Conservation (phyloP, 176 grass and related monocot species). For the Musa itinerans region DNA sequence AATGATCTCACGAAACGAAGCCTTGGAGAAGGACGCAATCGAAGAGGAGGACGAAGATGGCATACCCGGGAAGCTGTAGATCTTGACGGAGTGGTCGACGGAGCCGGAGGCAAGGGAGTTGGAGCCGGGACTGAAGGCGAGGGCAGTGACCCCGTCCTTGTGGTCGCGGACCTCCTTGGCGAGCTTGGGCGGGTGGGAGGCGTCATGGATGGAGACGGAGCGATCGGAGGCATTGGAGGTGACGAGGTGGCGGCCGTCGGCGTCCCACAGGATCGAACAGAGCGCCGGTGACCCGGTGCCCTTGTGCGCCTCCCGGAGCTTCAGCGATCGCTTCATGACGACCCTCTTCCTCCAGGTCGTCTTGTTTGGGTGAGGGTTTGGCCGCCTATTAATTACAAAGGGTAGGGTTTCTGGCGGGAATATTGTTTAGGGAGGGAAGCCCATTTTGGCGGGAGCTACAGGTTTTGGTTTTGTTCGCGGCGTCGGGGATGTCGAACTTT, state of each 20-base stretch:
- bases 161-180: slow-evolving; percentile 47
- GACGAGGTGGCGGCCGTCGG: slow-evolving; percentile 44
- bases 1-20: background rate
- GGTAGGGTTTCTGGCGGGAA: background rate
- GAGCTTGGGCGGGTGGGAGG: slow-evolving; percentile 17
- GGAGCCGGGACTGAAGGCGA: slow-evolving; percentile 49
- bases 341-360: background rate
- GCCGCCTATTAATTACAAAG: background rate
- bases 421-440: background rate
- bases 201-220: slow-evolving; percentile 57
- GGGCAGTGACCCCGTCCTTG: slow-evolving; percentile 74
- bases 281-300: slow-evolving; percentile 27
- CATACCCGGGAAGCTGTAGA: slow-evolving; percentile 71
- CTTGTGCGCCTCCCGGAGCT: slow-evolving; percentile 86
- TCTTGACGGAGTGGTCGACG: slow-evolving; percentile 89
- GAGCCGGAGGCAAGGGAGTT: slow-evolving; percentile 62
- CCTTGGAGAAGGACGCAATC: background rate
- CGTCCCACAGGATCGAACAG: slow-evolving; percentile 59
- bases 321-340: slow-evolving; percentile 65
- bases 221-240: slow-evolving; percentile 57
- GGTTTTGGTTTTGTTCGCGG: background rate
- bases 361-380: background rate
- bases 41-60: slow-evolving; percentile 5
- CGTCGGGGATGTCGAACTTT: too few species aligned
- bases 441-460: slow-evolving; percentile 4